phyloP scores from a whole-genome alignment of 164 flowering plant species.

The grape (Vitis vinifera) region DNA sequence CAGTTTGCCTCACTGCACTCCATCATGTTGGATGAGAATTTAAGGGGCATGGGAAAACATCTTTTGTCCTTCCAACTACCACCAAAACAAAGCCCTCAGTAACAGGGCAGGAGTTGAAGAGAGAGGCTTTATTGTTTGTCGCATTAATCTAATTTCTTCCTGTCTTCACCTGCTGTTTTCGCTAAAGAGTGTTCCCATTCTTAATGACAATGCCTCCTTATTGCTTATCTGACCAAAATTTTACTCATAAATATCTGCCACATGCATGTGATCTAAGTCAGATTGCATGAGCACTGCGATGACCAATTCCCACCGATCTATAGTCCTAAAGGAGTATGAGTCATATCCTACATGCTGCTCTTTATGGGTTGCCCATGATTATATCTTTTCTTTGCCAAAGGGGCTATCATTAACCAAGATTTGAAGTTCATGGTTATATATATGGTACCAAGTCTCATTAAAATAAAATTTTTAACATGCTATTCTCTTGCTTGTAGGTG shows the following conservation, averaged over 20 bases:
- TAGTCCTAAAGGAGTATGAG: no score
- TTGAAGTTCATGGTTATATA: no score
- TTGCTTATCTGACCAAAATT: conserved; percentile 13
- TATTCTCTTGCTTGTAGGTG: no score
- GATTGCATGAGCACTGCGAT: background rate
- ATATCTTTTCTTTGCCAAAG: no score
- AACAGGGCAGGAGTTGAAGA: conserved; percentile 1
- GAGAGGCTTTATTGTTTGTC: conserved; percentile 12
- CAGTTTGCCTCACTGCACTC: conserved; percentile 6
- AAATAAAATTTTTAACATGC: no score
- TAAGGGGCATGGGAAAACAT: conserved; percentile 29
- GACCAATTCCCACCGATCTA: no score
- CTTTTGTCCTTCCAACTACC: conserved; percentile 29
- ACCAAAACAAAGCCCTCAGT: conserved; percentile 29
- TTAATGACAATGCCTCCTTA: conserved; percentile 17
- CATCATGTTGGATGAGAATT: conserved; percentile 38
- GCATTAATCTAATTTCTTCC: conserved; percentile 1
- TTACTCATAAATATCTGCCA: conserved; percentile 6
- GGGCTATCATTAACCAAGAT: no score
- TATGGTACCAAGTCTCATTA: no score
- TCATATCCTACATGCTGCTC: no score
- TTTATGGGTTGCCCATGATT: no score
- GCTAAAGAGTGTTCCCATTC: conserved; percentile 22
- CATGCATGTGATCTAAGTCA: conserved; percentile 7
- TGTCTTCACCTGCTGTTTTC: conserved; percentile 15